A percentile compares a stretch with the other conserved stretches of the same genome.
phyloP scores from a whole-genome alignment of 148 eudicot species.

The Nepenthes gracilis region DNA sequence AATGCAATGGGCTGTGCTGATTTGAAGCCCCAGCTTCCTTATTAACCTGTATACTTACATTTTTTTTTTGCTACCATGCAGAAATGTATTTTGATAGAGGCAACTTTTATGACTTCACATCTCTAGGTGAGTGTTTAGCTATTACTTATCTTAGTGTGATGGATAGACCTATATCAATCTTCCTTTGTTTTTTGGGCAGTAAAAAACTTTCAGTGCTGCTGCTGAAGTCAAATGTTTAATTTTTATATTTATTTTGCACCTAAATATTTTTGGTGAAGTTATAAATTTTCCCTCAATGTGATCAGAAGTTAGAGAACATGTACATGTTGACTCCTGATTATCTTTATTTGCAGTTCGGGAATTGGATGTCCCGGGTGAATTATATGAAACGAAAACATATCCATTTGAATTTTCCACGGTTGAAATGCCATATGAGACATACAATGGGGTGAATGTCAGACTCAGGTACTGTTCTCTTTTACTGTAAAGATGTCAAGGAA shows the following conservation, averaged over 20 bases:
- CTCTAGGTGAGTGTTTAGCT: slow-evolving; percentile 53
- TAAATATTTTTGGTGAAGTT: neutral
- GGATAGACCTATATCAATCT: too few species aligned
- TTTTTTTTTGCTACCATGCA: slow-evolving; percentile 25
- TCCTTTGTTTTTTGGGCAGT: too few species aligned
- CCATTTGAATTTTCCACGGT: slow-evolving; percentile 96
- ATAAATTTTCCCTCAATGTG: neutral
- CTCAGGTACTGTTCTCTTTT: slow-evolving; percentile 41
- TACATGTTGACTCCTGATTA: slow-evolving; percentile 6
- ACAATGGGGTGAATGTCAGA: slow-evolving; percentile 85
- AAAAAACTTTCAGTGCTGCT: too few species aligned
- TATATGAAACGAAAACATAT: slow-evolving; percentile 83
- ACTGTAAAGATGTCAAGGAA: neutral
- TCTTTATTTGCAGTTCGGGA: slow-evolving; percentile 67
- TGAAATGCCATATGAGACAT: slow-evolving; percentile 96
- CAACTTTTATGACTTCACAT: slow-evolving; percentile 84
- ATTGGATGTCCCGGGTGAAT: slow-evolving; percentile 93
- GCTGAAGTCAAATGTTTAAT: neutral
- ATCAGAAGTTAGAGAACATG: neutral
- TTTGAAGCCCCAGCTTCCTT: neutral
- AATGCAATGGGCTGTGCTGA: neutral
- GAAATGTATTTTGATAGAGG: slow-evolving; percentile 91
- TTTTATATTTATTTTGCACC: neutral
- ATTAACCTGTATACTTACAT: neutral
- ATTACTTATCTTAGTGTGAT: neutral